Evolutionary conservation across 441 rosid genomes (phyloP), one percentile per base, ranked within the genome.

Genomic region (California macrophylla): DNA sequence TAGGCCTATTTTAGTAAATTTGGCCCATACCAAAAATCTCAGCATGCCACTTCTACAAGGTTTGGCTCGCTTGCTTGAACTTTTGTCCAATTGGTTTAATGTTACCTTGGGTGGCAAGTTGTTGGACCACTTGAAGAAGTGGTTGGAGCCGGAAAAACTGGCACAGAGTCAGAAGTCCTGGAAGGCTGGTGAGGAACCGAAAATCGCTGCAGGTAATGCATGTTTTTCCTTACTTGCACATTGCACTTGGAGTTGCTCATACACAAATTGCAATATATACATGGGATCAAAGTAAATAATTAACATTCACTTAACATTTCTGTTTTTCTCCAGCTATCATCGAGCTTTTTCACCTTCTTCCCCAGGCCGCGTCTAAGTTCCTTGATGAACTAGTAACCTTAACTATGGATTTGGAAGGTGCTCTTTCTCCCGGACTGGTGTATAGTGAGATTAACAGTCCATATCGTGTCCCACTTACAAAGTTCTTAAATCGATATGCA

Each of bases 131-230:
- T 97, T 95, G 47, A 92, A 87, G 83, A 92, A 92, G 83, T 95
- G 99, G 99, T 81, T 95, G 82, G 98, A 92, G 78, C 99, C 98
- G 64, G 99, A 95, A 75, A 95, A 89, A 83, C 99, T 95, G 75
- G 89, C 92, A 60, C 96, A 88, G 85, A 89, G 85, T 77, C 85
- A 81, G 80, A 95, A 95, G 80, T 86, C 92, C 78, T 92, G 99
- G 98, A 95, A 95, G 81, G 81, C 91, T 74, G 99, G 99, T 63
- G 99, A 95, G 84, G 99, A 95, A 86, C 97, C 98, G 9, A 95
- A 95, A 86, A 92, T 95, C 64, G 99, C 99, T 62, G 93, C 98
- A 38, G 99, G 99, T 92, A 86, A 74, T 71, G 45, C 66, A 69
- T 36, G 9, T 34, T 69, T 74, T 66, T 70, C 20, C 69, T 29